phyloP scores from a whole-genome alignment of 306 rosid genomes.

The Castanea crenata region DNA sequence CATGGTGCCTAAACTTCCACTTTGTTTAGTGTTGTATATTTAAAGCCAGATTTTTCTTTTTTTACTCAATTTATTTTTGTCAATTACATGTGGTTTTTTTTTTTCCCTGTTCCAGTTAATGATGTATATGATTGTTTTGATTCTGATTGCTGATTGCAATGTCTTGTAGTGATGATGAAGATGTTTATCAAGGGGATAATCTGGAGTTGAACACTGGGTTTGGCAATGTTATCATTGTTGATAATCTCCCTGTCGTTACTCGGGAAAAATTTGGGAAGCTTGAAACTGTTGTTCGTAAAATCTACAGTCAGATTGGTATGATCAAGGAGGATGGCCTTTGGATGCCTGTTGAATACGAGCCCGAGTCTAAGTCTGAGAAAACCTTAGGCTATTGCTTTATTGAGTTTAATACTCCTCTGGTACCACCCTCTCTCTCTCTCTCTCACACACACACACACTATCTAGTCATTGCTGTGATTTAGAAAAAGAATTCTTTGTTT shows the following conservation, averaged over 20 bases:
- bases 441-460: background rate
- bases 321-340: conserved; percentile 72
- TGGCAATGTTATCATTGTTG: conserved; percentile 67
- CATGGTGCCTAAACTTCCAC: too few relatives aligned
- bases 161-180: conserved; percentile 64
- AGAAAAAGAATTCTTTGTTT: background rate
- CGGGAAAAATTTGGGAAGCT: conserved; percentile 70
- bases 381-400: conserved; percentile 72
- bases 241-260: conserved; percentile 75
- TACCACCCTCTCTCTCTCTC: background rate
- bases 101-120: too few relatives aligned
- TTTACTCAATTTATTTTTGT: background rate
- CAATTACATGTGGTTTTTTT: too few relatives aligned
- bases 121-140: background rate
- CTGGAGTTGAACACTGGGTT: conserved; percentile 68
- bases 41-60: too few relatives aligned
- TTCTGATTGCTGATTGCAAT: background rate
- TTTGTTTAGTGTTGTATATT: background rate
- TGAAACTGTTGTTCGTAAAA: conserved; percentile 64
- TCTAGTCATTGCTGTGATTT: background rate
- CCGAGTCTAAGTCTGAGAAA: conserved; percentile 45
- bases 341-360: conserved; percentile 57
- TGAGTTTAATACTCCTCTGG: conserved; percentile 83
- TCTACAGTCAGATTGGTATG: conserved; percentile 71
- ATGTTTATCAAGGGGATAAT: conserved; percentile 45